phyloP scores from a whole-genome alignment of 371 early-diverging fungal genomes.

The Umbelopsis sp. region DNA sequence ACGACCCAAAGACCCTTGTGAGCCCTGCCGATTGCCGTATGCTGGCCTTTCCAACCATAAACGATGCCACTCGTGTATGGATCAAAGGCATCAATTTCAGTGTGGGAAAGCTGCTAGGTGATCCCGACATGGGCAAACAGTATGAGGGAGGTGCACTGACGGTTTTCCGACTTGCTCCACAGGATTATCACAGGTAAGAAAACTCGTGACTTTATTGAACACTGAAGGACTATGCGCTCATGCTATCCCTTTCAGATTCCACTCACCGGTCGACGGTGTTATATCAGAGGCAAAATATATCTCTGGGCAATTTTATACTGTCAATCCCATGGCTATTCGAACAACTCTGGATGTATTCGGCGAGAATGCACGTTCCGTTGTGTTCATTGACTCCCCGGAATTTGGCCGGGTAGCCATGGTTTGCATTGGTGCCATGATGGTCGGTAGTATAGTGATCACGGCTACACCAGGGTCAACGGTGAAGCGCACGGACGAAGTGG shows the following conservation, averaged over 20 bases:
- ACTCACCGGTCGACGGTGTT: slow-evolving; percentile 79
- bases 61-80: slow-evolving; percentile 79
- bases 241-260: slow-evolving; percentile 49
- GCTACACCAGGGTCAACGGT: slow-evolving; percentile 56
- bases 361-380: slow-evolving; percentile 79
- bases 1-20: slow-evolving; percentile 68
- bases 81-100: slow-evolving; percentile 88
- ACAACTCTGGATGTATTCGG: slow-evolving; percentile 81
- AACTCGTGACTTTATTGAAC: not conserved
- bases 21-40: slow-evolving; percentile 85
- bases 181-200: slow-evolving; percentile 82
- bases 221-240: no score
- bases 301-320: slow-evolving; percentile 81
- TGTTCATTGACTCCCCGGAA: slow-evolving; percentile 48
- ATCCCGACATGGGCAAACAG: slow-evolving; percentile 55
- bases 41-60: slow-evolving; percentile 71
- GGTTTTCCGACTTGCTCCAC: slow-evolving; percentile 86
- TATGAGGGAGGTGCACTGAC: slow-evolving; percentile 73
- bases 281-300: slow-evolving; percentile 61
- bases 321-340: slow-evolving; percentile 90
- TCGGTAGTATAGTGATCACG: slow-evolving; percentile 79
- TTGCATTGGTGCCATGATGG: slow-evolving; percentile 89
- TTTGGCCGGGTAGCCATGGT: slow-evolving; percentile 80
- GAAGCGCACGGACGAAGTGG: slow-evolving; percentile 77
- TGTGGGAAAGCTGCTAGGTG: slow-evolving; percentile 61